A percentile compares a stretch with the other conserved stretches of the same genome.
Conservation (phyloP, 2,329 filamentous ascomycete species). For the Phoma sp. region DNA sequence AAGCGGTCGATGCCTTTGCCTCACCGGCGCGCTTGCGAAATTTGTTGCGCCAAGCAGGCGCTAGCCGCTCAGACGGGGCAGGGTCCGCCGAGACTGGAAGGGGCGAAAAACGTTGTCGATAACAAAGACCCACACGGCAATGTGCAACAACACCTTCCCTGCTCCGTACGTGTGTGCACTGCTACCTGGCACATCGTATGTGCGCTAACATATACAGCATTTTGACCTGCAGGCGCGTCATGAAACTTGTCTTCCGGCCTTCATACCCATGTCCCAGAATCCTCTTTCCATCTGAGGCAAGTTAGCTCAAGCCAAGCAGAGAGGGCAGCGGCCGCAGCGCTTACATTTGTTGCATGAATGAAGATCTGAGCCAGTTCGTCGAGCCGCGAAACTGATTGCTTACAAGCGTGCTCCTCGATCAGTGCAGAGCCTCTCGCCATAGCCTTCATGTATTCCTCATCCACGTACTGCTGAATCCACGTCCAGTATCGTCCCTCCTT, state of each 20-base stretch:
- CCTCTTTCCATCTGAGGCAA: constrained; percentile 69
- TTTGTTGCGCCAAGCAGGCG: constrained; percentile 22
- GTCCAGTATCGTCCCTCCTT: constrained; percentile 75
- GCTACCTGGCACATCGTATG: background rate
- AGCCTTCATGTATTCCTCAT: constrained; percentile 77
- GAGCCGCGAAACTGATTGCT: constrained; percentile 75
- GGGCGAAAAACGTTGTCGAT: constrained; percentile 17
- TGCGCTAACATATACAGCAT: background rate
- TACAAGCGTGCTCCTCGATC: constrained; percentile 75
- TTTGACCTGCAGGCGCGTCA: background rate
- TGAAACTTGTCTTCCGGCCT: constrained; percentile 3
- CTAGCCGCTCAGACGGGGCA: constrained; percentile 24
- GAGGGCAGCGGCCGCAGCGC: constrained; percentile 28
- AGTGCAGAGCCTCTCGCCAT: constrained; percentile 73
- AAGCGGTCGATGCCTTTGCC: constrained; percentile 30
- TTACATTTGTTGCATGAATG: constrained; percentile 81
- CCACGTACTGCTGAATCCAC: constrained; percentile 90
- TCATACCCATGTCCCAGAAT: constrained; percentile 75
- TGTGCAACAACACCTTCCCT: background rate
- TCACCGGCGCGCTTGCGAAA: constrained; percentile 33
- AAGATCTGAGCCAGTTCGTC: constrained; percentile 87
- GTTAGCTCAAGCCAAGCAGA: constrained; percentile 17
- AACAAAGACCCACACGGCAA: constrained; percentile 17
- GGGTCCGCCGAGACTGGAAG: constrained; percentile 17
- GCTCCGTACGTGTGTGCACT: background rate